Percentiles rank a stretch among this genome's conserved stretches.
Evolutionary conservation across 2,329 filamentous ascomycete genomes (phyloP).

Genomic region (Fusarium sp.): DNA sequence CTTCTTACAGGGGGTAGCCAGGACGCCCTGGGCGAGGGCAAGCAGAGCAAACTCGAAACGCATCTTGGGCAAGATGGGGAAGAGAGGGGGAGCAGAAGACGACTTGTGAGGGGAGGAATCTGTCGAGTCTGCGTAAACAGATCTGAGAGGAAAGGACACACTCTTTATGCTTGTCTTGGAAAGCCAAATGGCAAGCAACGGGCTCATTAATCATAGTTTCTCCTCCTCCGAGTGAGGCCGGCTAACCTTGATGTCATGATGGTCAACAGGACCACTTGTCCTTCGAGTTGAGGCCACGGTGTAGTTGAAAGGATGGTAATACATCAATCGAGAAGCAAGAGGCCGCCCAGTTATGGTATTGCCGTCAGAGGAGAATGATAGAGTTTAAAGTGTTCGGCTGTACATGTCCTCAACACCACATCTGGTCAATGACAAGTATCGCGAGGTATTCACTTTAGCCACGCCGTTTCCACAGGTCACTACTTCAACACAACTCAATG

Average conservation of each 20-base stretch:
- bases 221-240: not conserved
- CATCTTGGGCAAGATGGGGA: not conserved
- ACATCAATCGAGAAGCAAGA: not conserved
- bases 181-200: not conserved
- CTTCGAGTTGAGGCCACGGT: not conserved
- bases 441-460: not conserved
- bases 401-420: not conserved
- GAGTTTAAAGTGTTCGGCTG: not conserved
- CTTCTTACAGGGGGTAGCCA: slow-evolving; percentile 6
- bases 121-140: not conserved
- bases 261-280: not conserved
- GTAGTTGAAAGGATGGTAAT: not conserved
- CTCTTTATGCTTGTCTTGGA: not conserved
- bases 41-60: slow-evolving; percentile 12
- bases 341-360: not conserved
- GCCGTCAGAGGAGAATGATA: not conserved
- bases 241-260: not conserved
- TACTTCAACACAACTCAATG: not conserved
- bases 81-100: not conserved
- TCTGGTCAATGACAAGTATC: not conserved
- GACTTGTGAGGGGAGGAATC: not conserved
- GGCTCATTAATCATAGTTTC: not conserved
- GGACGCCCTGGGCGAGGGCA: slow-evolving; percentile 11
- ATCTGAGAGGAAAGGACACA: not conserved
- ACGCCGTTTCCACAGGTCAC: not conserved